A percentile compares a stretch with the other conserved stretches of the same genome.
Conservation (phyloP, 176 grass and related monocot species). For the Tuctoria greenei region DNA sequence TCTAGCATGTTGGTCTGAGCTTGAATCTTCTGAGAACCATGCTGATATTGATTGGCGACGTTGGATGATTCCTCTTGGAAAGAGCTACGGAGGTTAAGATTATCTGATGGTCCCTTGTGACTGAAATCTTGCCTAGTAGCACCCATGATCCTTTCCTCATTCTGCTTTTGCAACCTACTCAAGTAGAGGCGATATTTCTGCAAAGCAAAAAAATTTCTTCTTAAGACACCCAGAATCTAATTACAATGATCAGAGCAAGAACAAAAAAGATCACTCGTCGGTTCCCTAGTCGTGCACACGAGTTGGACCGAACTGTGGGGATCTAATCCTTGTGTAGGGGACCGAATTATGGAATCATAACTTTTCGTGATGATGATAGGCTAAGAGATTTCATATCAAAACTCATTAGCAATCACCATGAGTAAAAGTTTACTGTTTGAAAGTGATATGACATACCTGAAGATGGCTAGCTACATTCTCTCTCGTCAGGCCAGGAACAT, state of each 20-base stretch:
- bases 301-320: no score
- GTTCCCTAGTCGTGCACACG: no score
- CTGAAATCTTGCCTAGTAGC: constrained; percentile 56
- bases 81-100: constrained; percentile 53
- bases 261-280: neutral
- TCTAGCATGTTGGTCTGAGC: constrained; percentile 44
- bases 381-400: neutral
- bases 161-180: constrained; percentile 95
- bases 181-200: constrained; percentile 99
- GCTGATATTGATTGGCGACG: constrained; percentile 29
- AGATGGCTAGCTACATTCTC: constrained; percentile 99
- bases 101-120: constrained; percentile 49
- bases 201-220: constrained; percentile 38
- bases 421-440: neutral
- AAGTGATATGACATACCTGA: constrained; percentile 64
- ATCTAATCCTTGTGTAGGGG: no score
- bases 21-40: constrained; percentile 46
- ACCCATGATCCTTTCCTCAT: constrained; percentile 57
- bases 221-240: neutral
- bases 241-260: constrained; percentile 11
- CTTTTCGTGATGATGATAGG: constrained; percentile 13
- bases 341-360: neutral
- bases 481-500: constrained; percentile 87
- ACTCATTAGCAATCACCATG: constrained; percentile 18
- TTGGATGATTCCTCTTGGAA: constrained; percentile 51